Evolutionary conservation across 805 yeast species (phyloP), one percentile per base, ranked within the genome.

Genomic region (Zygoascus tannicola): DNA sequence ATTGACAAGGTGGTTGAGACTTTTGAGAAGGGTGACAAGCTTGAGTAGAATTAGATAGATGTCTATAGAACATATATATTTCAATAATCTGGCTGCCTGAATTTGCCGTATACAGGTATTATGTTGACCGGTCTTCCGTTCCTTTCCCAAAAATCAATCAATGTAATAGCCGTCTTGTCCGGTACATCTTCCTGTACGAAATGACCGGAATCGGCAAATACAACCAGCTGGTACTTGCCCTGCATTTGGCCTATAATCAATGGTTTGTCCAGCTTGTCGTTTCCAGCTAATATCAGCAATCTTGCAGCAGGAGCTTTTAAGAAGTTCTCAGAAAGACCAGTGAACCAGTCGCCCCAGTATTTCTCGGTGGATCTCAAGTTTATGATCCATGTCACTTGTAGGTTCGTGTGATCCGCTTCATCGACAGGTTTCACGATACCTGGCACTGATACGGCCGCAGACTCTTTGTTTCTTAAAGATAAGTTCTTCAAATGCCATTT

Each of bases 201-300:
- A 64, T 92, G 99, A 1, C 97, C 97, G 2, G 87, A 69, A 44
- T 80, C 81, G 49, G 73, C 76, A 59, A 86, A 81, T 3, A 87
- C 92, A 12, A 85, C 78, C 34, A 92, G 70, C 63, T 94, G 99
- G 61, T 82, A 92, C 59, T 67, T 68, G 1, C 99, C 99, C 64
- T 88, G 97, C 98, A 92, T 92, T 63, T 94, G 98, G 0, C 97
- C 99, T 41, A 92, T 79, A 62, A 88, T 86, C 39, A 92, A 68
- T 32, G 75, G 75, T 50, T 81, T 86, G 63, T 92, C 98, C 23
- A 94, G 69, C 18, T 83, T 78, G 52, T 92, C 97, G 42, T 88
- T 82, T 2, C 95, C 95, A 0, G 97, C 94, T 14, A 94, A 64
- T 1, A 92, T 70, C 34, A 92, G 70, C 43, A 92, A 54, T 55